Evolutionary conservation across 768 basidiomycete species (phyloP).

Genomic region (Lepiota brunneoincarnata): DNA sequence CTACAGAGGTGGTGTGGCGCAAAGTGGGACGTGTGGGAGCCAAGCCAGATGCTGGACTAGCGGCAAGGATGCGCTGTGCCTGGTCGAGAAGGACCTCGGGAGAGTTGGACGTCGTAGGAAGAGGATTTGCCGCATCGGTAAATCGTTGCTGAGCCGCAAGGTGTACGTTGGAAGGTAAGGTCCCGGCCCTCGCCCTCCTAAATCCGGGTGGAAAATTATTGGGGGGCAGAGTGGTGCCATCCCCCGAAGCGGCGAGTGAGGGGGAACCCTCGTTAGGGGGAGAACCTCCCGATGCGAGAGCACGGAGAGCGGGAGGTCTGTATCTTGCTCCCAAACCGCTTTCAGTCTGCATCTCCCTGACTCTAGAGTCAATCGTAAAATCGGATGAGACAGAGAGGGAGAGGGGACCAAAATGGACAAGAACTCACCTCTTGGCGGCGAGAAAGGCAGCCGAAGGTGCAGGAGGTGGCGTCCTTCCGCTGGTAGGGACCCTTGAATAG

Average conservation of each 20-base stretch:
- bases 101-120: conserved; percentile 25
- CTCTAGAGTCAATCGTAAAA: conserved; percentile 41
- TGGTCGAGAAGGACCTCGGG: conserved; percentile 42
- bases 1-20: conserved; percentile 73
- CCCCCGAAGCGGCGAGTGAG: conserved; percentile 55
- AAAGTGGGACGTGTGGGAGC: conserved; percentile 61
- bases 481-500: conserved; percentile 74
- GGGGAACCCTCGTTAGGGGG: conserved; percentile 67
- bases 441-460: conserved; percentile 82
- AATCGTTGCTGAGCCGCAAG: conserved; percentile 76
- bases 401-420: conserved; percentile 17
- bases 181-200: conserved; percentile 94
- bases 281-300: conserved; percentile 64
- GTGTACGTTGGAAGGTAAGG: conserved; percentile 93
- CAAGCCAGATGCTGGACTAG: conserved; percentile 35
- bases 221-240: conserved; percentile 58
- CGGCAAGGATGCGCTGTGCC: conserved; percentile 48
- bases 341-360: conserved; percentile 82
- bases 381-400: conserved; percentile 12
- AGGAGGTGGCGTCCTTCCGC: conserved; percentile 88
- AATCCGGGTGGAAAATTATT: conserved; percentile 84
- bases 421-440: conserved; percentile 68
- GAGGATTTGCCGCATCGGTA: conserved; percentile 62
- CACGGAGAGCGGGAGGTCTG: conserved; percentile 80
- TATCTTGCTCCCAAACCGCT: conserved; percentile 61